These are phyloP conservation scores for Graphilbum sp. DNA, from an alignment of 2,329 filamentous ascomycete genomes.

Conservation along the genomic window DNA sequence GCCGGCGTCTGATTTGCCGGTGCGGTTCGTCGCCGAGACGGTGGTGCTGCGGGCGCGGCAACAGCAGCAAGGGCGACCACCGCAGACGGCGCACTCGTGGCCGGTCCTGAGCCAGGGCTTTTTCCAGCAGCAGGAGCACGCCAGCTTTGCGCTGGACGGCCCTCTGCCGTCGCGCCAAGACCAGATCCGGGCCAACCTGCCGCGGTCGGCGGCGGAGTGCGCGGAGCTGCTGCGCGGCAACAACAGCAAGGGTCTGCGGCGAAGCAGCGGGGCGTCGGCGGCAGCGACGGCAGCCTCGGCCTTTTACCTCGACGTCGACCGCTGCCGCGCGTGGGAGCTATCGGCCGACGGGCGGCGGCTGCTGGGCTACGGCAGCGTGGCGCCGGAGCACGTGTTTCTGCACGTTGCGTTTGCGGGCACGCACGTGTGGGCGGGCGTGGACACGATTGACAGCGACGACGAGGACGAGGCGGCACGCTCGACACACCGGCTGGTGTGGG, in stretches of 20 bases:
- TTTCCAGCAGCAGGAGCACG: conserved; percentile 10
- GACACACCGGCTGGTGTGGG: too few species aligned
- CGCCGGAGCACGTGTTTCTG: conserved; percentile 22
- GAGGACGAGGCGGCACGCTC: too few species aligned
- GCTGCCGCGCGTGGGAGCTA: conserved; percentile 29
- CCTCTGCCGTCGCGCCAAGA: conserved; percentile 24
- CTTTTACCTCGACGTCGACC: conserved; percentile 19
- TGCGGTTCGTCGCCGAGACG: neutral
- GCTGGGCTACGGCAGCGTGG: conserved; percentile 17
- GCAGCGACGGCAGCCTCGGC: too few species aligned
- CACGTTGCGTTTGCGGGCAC: conserved; percentile 13
- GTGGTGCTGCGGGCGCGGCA: neutral
- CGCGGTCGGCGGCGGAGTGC: conserved; percentile 9
- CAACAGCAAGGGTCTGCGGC: conserved; percentile 9
- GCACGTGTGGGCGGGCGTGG: conserved; percentile 4
- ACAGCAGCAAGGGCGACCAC: too few species aligned
- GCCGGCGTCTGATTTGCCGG: neutral
- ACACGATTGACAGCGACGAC: conserved; percentile 14
- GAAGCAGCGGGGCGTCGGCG: too few species aligned
- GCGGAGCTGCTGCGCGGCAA: conserved; percentile 4
- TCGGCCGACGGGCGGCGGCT: conserved; percentile 18
- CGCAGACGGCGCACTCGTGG: too few species aligned
- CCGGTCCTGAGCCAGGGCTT: neutral
- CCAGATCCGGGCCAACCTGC: conserved; percentile 19
- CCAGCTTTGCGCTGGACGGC: conserved; percentile 24